Percentiles rank a stretch among this genome's conserved stretches.
These are phyloP conservation scores for Pichia kluyveri DNA, from an alignment of 805 yeast genomes.

Conservation along the genomic window DNA sequence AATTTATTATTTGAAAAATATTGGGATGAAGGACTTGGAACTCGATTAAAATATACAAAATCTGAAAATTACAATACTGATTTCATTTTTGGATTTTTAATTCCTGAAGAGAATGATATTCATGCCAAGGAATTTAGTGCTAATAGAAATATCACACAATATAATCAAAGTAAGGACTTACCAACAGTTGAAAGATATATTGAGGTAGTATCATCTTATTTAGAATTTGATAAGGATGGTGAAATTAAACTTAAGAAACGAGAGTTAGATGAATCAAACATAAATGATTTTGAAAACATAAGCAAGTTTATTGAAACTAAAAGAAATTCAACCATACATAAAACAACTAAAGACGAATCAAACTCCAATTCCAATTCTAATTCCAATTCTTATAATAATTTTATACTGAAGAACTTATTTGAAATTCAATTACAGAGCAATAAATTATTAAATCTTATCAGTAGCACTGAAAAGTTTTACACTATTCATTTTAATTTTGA, in stretches of 20 bases:
- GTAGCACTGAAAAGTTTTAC: slow-evolving; percentile 49
- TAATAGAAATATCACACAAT: neutral
- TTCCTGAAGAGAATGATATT: neutral
- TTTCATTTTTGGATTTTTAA: slow-evolving; percentile 30
- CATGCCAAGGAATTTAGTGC: neutral
- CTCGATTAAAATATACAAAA: slow-evolving; percentile 40
- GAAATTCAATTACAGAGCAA: slow-evolving; percentile 64
- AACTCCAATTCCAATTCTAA: too few relatives aligned
- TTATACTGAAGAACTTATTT: slow-evolving; percentile 49
- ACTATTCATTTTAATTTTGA: slow-evolving; percentile 52
- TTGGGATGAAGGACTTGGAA: slow-evolving; percentile 5
- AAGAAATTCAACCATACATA: too few relatives aligned
- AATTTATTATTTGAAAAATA: neutral
- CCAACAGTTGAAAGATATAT: too few relatives aligned
- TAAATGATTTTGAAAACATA: neutral
- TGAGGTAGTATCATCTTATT: too few relatives aligned
- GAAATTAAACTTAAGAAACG: too few relatives aligned
- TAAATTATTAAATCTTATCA: slow-evolving; percentile 40
- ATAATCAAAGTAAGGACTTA: too few relatives aligned
- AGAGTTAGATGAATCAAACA: neutral
- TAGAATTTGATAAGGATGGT: too few relatives aligned
- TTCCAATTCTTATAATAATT: neutral
- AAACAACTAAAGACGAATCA: too few relatives aligned
- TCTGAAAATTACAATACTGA: slow-evolving; percentile 17
- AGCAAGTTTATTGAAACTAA: neutral